Evolutionary conservation across 345 rosid species (phyloP).

Genomic region (Carallia pectinifolia): DNA sequence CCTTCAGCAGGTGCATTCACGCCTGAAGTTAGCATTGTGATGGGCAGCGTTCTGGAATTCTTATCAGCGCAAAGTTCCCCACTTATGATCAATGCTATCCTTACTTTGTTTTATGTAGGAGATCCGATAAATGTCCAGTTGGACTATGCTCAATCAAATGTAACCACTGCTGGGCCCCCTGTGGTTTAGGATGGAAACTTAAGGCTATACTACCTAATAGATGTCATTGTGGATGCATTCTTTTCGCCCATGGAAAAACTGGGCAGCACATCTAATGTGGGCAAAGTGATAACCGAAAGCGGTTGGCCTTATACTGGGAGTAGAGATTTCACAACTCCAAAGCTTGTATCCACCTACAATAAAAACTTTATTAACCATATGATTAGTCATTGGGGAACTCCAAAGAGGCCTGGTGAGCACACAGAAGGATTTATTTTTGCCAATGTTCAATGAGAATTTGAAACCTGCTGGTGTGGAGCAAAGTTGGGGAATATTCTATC

Average conservation of each 20-base stretch:
- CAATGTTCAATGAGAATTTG: slow-evolving; percentile 21
- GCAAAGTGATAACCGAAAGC: slow-evolving; percentile 32
- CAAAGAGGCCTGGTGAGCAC: slow-evolving; percentile 13
- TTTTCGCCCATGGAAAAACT: slow-evolving; percentile 29
- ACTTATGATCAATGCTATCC: slow-evolving; percentile 24
- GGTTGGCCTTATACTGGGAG: slow-evolving; percentile 50
- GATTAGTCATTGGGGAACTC: slow-evolving; percentile 6
- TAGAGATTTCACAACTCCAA: slow-evolving; percentile 20
- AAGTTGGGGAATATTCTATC: slow-evolving; percentile 17
- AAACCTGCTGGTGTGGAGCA: slow-evolving; percentile 17
- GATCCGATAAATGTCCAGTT: not conserved
- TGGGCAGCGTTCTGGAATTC: not conserved
- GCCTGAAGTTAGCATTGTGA: not conserved
- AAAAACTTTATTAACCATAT: slow-evolving; percentile 18
- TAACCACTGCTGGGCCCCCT: not conserved
- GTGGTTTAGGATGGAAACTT: slow-evolving; percentile 15
- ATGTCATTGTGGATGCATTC: slow-evolving; percentile 20
- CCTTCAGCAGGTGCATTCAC: slow-evolving; percentile 18
- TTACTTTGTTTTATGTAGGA: slow-evolving; percentile 8
- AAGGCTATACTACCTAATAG: slow-evolving; percentile 19
- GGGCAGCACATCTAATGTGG: not conserved
- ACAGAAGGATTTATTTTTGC: slow-evolving; percentile 16
- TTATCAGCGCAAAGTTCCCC: slow-evolving; percentile 8
- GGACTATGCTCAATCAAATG: slow-evolving; percentile 21
- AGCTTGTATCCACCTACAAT: slow-evolving; percentile 20